phyloP scores from a whole-genome alignment of 139 green algal genomes.

The Haematococcus lacustris region DNA sequence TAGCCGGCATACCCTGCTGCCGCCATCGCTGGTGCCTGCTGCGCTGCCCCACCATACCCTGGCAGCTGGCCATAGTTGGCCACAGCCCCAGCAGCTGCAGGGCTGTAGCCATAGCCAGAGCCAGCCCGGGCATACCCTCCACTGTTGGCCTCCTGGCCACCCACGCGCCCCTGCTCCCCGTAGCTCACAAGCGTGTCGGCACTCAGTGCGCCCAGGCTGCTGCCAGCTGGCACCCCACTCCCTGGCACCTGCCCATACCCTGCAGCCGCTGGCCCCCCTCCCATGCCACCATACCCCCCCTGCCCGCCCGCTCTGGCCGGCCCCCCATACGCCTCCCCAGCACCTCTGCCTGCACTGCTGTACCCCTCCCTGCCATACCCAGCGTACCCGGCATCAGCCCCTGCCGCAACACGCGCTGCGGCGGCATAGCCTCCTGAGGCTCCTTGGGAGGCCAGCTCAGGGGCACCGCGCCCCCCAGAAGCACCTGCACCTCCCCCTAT shows the following conservation, averaged over 20 bases:
- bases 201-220: neutral
- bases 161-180: too few relatives aligned
- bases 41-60: too few relatives aligned
- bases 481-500: constrained; percentile 4
- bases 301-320: neutral
- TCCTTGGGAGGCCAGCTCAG: too few relatives aligned
- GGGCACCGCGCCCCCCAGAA: too few relatives aligned
- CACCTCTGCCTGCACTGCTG: neutral
- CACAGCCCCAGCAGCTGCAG: neutral
- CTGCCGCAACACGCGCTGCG: neutral
- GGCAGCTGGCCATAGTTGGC: too few relatives aligned
- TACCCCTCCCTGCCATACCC: too few relatives aligned
- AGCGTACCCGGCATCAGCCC: too few relatives aligned
- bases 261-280: too few relatives aligned
- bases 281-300: neutral
- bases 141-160: too few relatives aligned
- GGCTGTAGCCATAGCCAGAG: neutral
- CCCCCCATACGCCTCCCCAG: neutral
- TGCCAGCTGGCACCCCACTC: neutral
- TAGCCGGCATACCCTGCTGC: neutral
- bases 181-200: neutral
- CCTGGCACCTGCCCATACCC: neutral
- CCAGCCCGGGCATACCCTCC: too few relatives aligned
- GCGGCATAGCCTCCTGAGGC: too few relatives aligned
- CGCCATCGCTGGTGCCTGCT: too few relatives aligned